Base-by-base conservation (phyloP, 441 rosid genomes). In the Mallotus japonicus region DNA sequence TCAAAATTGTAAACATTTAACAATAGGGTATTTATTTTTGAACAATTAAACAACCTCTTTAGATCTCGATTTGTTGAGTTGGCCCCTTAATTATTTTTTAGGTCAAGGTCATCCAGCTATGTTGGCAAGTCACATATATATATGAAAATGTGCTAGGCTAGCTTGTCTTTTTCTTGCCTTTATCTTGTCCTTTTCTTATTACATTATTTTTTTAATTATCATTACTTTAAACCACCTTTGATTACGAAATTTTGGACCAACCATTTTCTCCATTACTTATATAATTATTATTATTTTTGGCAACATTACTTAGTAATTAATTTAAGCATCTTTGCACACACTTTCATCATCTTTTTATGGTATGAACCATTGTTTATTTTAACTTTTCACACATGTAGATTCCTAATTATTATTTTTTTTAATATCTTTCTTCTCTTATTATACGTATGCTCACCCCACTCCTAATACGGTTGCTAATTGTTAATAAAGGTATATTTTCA, bases 21-120 rank as follows among this genome's bases (percentile, higher is more conserved):
- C 10, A 58, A 58, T 58, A 7, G 22, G 22, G 32, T 32, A 13
- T 20, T 20, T 60, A 13, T 0, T 5, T 60, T 60, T 16, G 62
- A 15, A 11, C 15, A 28, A 54, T 55, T 37, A 37, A 68, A 57
- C 54, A 69, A 37, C 12, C 0, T 24, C 4, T n/a, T 37, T 54
- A 19, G 62, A 69, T 69, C 62, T 67, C 32, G 56, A 44, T 5
- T 20, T 20, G 54, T 69, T 10, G 64, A 42, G 40, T 44, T 69
- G 64, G 55, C 55, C 22, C 15, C n/a, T 19, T 69, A 56, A 37
- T 17, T 54, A 32, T n/a, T 37, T 14, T 54, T 5, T 50, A 15
- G 17, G 59, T n/a, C 28, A 2, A 24, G 28, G 28, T 2, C 28
- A 24, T 24, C 28, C 28, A 24, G 28, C 28, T 24, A 69, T 69